A percentile compares a stretch with the other conserved stretches of the same genome.
Evolutionary conservation across 495 filamentous ascomycete species (phyloP).

Genomic region (Schizothecium vesticola): DNA sequence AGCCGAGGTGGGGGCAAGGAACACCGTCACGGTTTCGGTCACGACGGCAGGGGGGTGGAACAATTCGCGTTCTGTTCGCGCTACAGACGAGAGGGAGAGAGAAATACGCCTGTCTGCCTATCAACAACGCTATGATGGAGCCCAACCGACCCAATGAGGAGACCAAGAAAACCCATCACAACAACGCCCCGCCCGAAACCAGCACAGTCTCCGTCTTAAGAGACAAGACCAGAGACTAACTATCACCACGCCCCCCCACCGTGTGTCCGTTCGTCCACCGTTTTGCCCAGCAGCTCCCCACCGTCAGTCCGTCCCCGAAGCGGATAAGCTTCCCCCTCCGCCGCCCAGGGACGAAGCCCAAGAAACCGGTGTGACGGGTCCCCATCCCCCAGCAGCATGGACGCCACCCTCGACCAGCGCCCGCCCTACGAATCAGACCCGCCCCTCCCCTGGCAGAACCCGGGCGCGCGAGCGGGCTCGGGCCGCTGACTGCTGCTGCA

Average conservation of each 20-base stretch:
- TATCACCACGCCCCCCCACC: not conserved
- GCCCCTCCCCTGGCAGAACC: not conserved
- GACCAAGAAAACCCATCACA: not conserved
- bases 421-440: not conserved
- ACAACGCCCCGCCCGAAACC: not conserved
- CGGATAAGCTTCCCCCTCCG: constrained; percentile 20
- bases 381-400: not conserved
- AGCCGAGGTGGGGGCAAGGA: not conserved
- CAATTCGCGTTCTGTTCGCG: not conserved
- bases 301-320: constrained; percentile 17
- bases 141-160: constrained; percentile 14
- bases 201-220: not conserved
- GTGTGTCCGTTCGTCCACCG: not conserved
- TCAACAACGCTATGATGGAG: constrained; percentile 13
- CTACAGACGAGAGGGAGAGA: not conserved
- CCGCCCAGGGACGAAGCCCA: not conserved
- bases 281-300: not conserved
- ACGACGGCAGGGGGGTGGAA: not conserved
- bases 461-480: not conserved
- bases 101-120: not conserved
- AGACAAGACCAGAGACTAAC: not conserved
- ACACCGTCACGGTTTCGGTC: not conserved
- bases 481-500: constrained; percentile 17
- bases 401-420: not conserved
- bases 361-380: constrained; percentile 1